Conservation (phyloP, 148 eudicot genomes). For the Tetragonia tetragonoides region DNA sequence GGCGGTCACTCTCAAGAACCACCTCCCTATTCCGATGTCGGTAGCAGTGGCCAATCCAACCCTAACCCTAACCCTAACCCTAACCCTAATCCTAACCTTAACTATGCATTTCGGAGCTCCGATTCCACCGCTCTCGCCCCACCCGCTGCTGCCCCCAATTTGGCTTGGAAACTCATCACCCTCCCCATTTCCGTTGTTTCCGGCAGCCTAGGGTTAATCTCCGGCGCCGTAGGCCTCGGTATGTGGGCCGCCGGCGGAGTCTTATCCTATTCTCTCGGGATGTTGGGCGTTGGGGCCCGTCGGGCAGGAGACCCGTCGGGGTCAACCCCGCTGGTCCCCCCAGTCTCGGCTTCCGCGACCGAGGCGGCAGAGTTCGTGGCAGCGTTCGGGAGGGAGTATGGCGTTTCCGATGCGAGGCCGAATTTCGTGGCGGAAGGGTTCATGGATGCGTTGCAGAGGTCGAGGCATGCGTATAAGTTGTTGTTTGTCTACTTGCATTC, state of each 20-base stretch:
- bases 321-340: constrained; percentile 36
- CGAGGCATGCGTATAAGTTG: constrained; percentile 63
- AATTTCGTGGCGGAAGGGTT: constrained; percentile 67
- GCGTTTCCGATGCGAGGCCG: constrained; percentile 32
- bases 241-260: constrained; percentile 88
- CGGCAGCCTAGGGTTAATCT: constrained; percentile 69
- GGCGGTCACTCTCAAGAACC: constrained; percentile 22
- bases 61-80: constrained; percentile 6
- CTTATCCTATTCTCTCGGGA: constrained; percentile 56
- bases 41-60: constrained; percentile 18
- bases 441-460: constrained; percentile 89
- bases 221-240: constrained; percentile 77
- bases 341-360: constrained; percentile 43
- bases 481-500: constrained; percentile 84
- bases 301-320: constrained; percentile 32
- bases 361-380: constrained; percentile 64
- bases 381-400: constrained; percentile 63
- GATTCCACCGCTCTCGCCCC: constrained; percentile 36
- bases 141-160: constrained; percentile 39
- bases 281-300: constrained; percentile 44
- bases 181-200: constrained; percentile 73
- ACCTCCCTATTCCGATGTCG: constrained; percentile 15
- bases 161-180: constrained; percentile 77
- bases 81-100: constrained; percentile 8
- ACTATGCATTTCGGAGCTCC: constrained; percentile 10